These are phyloP conservation scores for Stemphylium lycopersici DNA, from an alignment of 2,329 filamentous ascomycete species.

Conservation along the genomic window DNA sequence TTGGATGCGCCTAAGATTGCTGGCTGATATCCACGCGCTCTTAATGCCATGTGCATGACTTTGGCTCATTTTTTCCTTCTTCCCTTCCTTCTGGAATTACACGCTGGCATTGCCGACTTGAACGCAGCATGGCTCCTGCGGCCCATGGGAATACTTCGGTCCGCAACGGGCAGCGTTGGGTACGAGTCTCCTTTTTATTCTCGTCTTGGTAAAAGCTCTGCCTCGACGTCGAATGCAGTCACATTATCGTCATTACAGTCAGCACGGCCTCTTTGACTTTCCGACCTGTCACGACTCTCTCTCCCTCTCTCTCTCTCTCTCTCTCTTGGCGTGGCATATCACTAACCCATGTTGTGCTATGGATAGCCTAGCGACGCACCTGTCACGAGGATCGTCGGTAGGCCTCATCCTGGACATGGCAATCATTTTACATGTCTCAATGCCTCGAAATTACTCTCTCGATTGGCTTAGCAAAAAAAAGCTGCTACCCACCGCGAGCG, in stretches of 20 bases:
- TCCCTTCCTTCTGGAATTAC: no score
- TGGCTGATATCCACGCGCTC: not conserved
- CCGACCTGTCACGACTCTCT: not conserved
- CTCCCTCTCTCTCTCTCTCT: no score
- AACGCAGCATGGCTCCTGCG: slow-evolving; percentile 1
- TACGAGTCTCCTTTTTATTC: no score
- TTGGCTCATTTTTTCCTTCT: no score
- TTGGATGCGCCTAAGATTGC: slow-evolving; percentile 6
- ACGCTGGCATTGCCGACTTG: no score
- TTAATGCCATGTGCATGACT: no score
- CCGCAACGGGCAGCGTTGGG: not conserved
- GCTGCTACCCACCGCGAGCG: no score
- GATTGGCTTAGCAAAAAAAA: no score
- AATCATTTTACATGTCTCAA: not conserved
- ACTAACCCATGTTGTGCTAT: not conserved
- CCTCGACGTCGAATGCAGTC: no score
- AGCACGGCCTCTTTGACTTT: not conserved
- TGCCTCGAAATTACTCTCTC: not conserved
- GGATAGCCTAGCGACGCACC: not conserved
- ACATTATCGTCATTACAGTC: no score
- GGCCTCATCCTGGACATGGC: not conserved
- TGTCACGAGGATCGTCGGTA: no score
- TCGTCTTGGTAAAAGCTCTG: no score
- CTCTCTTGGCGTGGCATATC: not conserved
- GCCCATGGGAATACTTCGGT: not conserved